These are phyloP conservation scores for Apiospora arundinis DNA, from an alignment of 2,329 filamentous ascomycete species.

Conservation along the genomic window DNA sequence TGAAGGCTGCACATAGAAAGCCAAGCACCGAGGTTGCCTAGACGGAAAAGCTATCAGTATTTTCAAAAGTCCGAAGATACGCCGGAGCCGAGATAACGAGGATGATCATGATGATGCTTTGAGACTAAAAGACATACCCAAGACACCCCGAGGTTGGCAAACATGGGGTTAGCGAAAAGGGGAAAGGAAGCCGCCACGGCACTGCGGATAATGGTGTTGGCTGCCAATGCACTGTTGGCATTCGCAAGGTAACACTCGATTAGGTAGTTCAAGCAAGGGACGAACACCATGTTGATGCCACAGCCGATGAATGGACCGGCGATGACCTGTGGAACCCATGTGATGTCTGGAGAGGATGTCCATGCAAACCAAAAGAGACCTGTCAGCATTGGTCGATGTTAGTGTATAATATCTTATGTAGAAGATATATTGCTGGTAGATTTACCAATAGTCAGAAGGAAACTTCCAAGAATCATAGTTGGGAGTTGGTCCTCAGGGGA, in stretches of 20 bases:
- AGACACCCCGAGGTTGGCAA: conserved; percentile 30
- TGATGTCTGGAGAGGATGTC: conserved; percentile 42
- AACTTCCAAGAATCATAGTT: conserved; percentile 52
- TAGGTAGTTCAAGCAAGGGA: conserved; percentile 31
- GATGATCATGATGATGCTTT: too few relatives aligned
- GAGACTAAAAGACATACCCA: conserved; percentile 24
- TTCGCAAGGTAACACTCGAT: conserved; percentile 32
- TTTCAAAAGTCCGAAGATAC: too few relatives aligned
- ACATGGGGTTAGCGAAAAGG: conserved; percentile 22
- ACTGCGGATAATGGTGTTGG: conserved; percentile 31
- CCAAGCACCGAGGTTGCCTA: conserved; percentile 33
- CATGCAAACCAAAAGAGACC: conserved; percentile 60
- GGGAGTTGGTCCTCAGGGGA: conserved; percentile 53
- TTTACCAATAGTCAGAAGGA: conserved; percentile 39
- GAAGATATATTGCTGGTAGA: not conserved
- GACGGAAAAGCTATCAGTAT: conserved; percentile 10
- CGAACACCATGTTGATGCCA: conserved; percentile 30
- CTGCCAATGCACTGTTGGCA: conserved; percentile 32
- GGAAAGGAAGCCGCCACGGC: conserved; percentile 31
- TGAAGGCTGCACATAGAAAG: conserved; percentile 27
- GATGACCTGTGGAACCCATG: conserved; percentile 29
- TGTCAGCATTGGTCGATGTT: conserved; percentile 34
- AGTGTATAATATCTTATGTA: not conserved
- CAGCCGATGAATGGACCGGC: conserved; percentile 31
- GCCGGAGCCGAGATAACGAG: not conserved